Evolutionary conservation across 2,329 filamentous ascomycete species (phyloP).

Genomic region (Pyrenophora seminiperda): DNA sequence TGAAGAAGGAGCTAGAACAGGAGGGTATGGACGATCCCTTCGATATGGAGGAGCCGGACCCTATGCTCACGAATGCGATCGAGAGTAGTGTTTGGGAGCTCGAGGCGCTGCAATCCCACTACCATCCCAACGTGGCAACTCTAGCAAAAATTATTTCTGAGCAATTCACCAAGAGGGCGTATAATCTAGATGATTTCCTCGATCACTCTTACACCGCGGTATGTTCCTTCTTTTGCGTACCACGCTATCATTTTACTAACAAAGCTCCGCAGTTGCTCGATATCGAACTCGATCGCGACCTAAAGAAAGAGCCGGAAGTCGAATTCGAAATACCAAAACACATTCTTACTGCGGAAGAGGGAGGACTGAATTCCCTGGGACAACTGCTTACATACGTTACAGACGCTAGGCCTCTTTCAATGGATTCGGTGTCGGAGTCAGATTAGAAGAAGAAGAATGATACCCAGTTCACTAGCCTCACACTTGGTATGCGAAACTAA

Average conservation of each 20-base stretch:
- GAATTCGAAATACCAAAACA: constrained; percentile 93
- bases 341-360: constrained; percentile 64
- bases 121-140: constrained; percentile 95
- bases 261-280: constrained; percentile 70
- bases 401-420: constrained; percentile 30
- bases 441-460: constrained; percentile 7
- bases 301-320: constrained; percentile 85
- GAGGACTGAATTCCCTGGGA: constrained; percentile 38
- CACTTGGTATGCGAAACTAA: no score
- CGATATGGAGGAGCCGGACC: constrained; percentile 73
- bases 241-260: neutral
- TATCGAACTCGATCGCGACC: constrained; percentile 78
- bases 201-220: constrained; percentile 89
- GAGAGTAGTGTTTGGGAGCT: constrained; percentile 96
- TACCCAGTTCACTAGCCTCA: constrained; percentile 1
- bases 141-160: constrained; percentile 92
- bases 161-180: constrained; percentile 94
- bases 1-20: constrained; percentile 64
- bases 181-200: constrained; percentile 95
- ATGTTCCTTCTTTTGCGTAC: constrained; percentile 47
- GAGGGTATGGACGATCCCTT: constrained; percentile 77
- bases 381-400: constrained; percentile 41
- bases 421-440: neutral
- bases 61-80: constrained; percentile 83
- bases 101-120: constrained; percentile 87